A percentile compares a stretch with the other conserved stretches of the same genome.
phyloP scores from a whole-genome alignment of 345 rosid genomes.

The Lenwebbia sp. region DNA sequence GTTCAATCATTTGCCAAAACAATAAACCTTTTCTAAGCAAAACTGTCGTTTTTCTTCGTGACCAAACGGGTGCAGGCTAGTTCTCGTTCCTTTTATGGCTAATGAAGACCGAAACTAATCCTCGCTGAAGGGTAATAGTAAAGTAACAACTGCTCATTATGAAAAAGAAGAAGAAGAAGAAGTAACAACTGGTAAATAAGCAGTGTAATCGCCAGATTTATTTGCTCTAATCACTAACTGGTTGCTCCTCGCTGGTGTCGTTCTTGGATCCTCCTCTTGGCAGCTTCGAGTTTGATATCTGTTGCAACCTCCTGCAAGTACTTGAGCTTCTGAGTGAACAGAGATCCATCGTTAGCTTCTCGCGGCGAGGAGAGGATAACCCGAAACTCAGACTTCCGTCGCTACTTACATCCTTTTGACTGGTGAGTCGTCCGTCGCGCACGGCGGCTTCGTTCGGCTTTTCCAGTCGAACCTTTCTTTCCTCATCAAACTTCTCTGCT shows the following conservation, averaged over 20 bases:
- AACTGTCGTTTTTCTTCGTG: background rate
- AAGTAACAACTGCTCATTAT: background rate
- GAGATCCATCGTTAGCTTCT: background rate
- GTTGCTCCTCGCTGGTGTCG: background rate
- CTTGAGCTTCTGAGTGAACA: background rate
- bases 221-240: background rate
- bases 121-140: background rate
- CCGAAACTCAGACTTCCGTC: background rate
- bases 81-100: background rate
- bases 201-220: background rate
- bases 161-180: too few species aligned
- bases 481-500: background rate
- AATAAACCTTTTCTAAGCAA: background rate
- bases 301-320: background rate
- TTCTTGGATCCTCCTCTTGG: background rate
- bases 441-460: background rate
- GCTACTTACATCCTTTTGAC: background rate
- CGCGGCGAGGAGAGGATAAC: background rate
- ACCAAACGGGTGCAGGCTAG: background rate
- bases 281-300: background rate
- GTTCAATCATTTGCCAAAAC: background rate
- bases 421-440: background rate
- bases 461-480: background rate
- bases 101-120: background rate
- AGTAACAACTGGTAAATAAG: background rate